phyloP scores from a whole-genome alignment of 345 rosid species.

The Euphorbia lathyris region DNA sequence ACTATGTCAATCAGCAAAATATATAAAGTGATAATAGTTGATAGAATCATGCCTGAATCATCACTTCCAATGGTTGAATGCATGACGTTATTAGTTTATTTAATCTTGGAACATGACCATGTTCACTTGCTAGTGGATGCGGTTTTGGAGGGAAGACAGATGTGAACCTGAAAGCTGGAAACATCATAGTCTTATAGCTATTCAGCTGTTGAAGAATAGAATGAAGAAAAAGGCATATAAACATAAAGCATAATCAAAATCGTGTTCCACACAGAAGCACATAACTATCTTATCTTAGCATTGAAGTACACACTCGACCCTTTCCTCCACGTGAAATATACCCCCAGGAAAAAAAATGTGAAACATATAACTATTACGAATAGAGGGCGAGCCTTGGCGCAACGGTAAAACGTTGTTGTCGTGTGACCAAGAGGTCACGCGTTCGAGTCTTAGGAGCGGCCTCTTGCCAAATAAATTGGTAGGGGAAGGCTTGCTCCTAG shows the following conservation, averaged over 20 bases:
- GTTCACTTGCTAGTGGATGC: slow-evolving; percentile 66
- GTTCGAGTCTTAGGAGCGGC: too few relatives aligned
- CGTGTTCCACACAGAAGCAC: not conserved
- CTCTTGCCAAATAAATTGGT: too few relatives aligned
- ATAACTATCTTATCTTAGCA: not conserved
- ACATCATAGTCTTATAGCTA: slow-evolving; percentile 16
- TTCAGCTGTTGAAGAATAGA: not conserved
- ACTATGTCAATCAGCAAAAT: not conserved
- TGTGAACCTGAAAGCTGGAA: slow-evolving; percentile 80
- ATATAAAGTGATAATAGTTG: not conserved
- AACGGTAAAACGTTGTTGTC: too few relatives aligned
- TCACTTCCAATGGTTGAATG: slow-evolving; percentile 74
- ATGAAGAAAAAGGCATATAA: not conserved
- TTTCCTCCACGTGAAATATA: not conserved
- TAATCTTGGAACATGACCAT: slow-evolving; percentile 39
- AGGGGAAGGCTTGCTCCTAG: too few relatives aligned
- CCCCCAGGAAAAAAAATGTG: too few relatives aligned
- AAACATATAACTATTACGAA: not conserved
- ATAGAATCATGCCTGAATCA: slow-evolving; percentile 69
- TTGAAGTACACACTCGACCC: not conserved
- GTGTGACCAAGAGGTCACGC: too few relatives aligned
- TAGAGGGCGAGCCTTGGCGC: too few relatives aligned
- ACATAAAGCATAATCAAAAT: not conserved
- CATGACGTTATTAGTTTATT: slow-evolving; percentile 50
- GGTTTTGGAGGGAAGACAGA: slow-evolving; percentile 93